Evolutionary conservation across 805 yeast genomes (phyloP), one percentile per base, ranked within the genome.

Genomic region (Millerozyma acaciae): DNA sequence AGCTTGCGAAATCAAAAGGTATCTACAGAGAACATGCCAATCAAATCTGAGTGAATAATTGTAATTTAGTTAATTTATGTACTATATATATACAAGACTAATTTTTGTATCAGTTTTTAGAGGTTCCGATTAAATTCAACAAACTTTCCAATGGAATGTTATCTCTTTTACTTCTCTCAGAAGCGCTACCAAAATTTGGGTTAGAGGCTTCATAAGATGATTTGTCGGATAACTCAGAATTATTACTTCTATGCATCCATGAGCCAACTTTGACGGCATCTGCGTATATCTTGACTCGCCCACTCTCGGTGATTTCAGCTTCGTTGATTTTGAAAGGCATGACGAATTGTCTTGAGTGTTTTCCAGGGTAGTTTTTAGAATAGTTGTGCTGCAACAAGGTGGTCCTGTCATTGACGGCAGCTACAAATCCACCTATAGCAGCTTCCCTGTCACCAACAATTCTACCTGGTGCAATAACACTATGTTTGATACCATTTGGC

Each of bases 401-500:
- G 16, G 62, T 51, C 34, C 65, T 50, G 32, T 63, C 70, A 38
- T 55, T 57, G 8, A 61, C 55, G 27, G 52, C 52, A 16, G 68
- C 65, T 14, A 66, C 51, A 33, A 66, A 61, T 5, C 72, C 72
- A 34, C 66, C 72, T 38, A 78, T 66, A 6, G 84, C 88, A 18
- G 73, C 71, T 38, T 61, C 66, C 41, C 64, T 58, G 26, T 68
- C 57, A 35, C 65, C 65, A 28, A 75, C 62, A 28, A 76, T 60
- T 65, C 95, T 76, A 38, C 90, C 94, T 10, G 88, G 84, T 13
- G 75, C 76, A 26, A 80, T 66, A 33, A 62, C 62, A 17, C 71
- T 73, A 36, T 68, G 57, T 29, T 71, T 62, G 16, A 77, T 58
- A 31, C 95, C 95, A 47, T 80, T 76, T 15, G 94, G 93, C 4